Evolutionary conservation across 371 early-diverging fungal genomes (phyloP), one percentile per base, ranked within the genome.

Genomic region (Funneliformis caledonium): DNA sequence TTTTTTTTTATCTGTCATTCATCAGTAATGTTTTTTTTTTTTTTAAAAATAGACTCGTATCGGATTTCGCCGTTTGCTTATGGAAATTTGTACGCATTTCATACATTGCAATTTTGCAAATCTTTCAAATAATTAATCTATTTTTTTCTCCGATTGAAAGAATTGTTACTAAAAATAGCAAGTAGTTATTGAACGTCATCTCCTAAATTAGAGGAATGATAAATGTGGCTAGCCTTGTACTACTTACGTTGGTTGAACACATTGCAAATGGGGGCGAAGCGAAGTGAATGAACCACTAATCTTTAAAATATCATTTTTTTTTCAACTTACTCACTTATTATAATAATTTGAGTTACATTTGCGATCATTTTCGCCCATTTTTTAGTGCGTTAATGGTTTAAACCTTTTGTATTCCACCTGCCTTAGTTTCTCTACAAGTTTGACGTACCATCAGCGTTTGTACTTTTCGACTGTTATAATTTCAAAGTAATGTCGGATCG

Each of bases 401-500:
- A 16, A 56, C 56, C 56, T 56, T 56, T 56, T 56, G 56, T 56
- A 56, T 56, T 56, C 19, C 56, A 56, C 19, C 19, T 52, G 5
- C 14, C 56, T 14, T 16, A 50, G 19, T 16, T 56, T 56, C 56
- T 56, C 56, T 56, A 56, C n/a, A 19, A 56, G 19, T 56, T 56
- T 56, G 56, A 56, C 56, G 56, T 56, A 19, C 56, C 56, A 56
- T 56, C 56, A 65, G 65, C 31, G 31, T 65, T 65, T n/a, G 65
- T 31, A 31, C 16, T 65, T 33, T 64, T 33, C 26, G 65, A 33
- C 37, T 31, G 31, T 65, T 31, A n/a, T 31, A 65, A 33, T 65
- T 65, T 65, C 65, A 65, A 26, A 77, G 45, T 26, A 77, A 77
- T 77, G 77, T 8, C 65, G 43, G 77, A 77, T 77, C 77, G 14